Evolutionary conservation across 2,329 filamentous ascomycete species (phyloP), one percentile per base, ranked within the genome.

Genomic region (Cylindrodendrum hubeiense): DNA sequence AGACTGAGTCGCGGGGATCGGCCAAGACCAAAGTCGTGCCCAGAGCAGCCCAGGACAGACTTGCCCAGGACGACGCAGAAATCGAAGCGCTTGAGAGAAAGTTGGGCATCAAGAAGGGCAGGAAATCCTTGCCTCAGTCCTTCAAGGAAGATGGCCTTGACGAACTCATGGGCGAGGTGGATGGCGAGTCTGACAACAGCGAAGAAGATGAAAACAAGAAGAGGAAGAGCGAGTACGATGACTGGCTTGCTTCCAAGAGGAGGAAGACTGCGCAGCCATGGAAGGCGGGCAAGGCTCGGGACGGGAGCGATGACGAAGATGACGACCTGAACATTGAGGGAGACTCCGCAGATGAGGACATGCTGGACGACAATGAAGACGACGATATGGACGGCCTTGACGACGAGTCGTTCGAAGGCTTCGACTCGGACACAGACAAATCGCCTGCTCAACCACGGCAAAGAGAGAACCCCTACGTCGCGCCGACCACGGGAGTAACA

Each of bases 81-180:
- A 98, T 99, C 71, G 91, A 91, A 21, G 90, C 90, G 3, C 83
- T 98, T 33, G 96, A 99, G 81, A 94, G 91, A 78, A 97, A 93
- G 75, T 82, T 99, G 3, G 95, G 96, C 0, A 86, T 98, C 34
- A 90, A 86, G 69, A 93, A 91, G 75, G 89, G 89, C 24, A 91
- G 91, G 65, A 97, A 94, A 75, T 90, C 88, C 33, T 79, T 93
- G 5, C 90, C 91, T 0, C 91, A 92, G 69, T 85, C 89, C 0
- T 94, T 95, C 72, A 87, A 89, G 21, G 93, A 97, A 7, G 95
- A 98, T 75, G 95, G 94, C 0, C 81, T 98, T 2, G 93, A 91
- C 44, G 91, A 93, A 60, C 79, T 99, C 4, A 81, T 98, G 21
- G 91, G 89, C 9, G 92, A 91, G 2, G 73, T 95, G 3, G 68